Conservation (phyloP, 2,329 filamentous ascomycete species). For the Xylaria sp. region DNA sequence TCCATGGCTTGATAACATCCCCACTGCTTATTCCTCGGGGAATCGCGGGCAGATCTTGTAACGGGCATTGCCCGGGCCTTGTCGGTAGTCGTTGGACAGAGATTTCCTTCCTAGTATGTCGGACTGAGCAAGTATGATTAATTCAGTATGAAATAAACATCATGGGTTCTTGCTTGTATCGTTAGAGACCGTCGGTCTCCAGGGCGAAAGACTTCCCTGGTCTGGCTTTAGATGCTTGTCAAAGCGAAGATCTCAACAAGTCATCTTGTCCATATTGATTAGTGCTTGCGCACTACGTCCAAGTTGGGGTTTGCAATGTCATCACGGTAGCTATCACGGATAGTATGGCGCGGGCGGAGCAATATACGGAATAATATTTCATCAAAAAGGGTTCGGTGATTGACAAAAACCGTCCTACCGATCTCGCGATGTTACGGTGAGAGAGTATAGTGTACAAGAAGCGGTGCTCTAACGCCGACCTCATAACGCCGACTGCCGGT, state of each 20-base stretch:
- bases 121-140: neutral
- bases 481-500: neutral
- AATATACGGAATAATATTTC: neutral
- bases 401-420: neutral
- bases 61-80: neutral
- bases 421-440: neutral
- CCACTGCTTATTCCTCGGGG: neutral
- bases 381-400: neutral
- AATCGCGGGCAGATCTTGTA: neutral
- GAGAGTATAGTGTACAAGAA: neutral
- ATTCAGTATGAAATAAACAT: neutral
- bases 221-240: neutral
- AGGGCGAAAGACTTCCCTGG: neutral
- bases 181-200: neutral
- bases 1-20: neutral
- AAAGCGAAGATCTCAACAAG: neutral
- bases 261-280: neutral
- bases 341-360: neutral
- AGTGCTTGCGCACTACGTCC: neutral
- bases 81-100: neutral
- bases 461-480: neutral
- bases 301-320: neutral
- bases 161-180: neutral
- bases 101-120: neutral
- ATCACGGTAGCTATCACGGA: neutral